A percentile compares a stretch with the other conserved stretches of the same genome.
Conservation (phyloP, 1,139 yeast genomes). For the Taiozyma sp. region DNA sequence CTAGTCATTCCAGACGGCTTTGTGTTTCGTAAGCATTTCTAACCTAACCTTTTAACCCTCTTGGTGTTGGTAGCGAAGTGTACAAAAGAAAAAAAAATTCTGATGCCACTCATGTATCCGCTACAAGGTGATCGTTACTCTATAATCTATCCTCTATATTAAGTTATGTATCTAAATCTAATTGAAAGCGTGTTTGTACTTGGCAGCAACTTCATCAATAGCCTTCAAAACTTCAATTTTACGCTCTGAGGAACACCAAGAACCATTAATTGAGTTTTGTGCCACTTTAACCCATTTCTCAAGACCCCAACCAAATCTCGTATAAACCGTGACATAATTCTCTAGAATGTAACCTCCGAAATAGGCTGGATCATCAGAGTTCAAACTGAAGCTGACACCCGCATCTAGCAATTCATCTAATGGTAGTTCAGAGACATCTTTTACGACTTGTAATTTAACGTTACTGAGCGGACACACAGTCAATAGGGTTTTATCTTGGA, state of each 20-base stretch:
- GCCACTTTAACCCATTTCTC: constrained; percentile 58
- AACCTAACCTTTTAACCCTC: no score
- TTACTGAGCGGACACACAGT: constrained; percentile 77
- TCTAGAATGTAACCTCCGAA: constrained; percentile 81
- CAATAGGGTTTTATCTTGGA: constrained; percentile 48
- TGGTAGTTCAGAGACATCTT: constrained; percentile 62
- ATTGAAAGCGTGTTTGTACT: constrained; percentile 29
- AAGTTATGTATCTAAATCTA: neutral
- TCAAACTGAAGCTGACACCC: constrained; percentile 68
- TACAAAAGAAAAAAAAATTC: no score
- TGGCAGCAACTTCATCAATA: constrained; percentile 44
- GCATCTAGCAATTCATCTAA: constrained; percentile 52
- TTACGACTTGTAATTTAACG: constrained; percentile 68
- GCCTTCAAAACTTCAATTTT: constrained; percentile 35
- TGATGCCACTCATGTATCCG: no score
- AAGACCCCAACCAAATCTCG: constrained; percentile 53
- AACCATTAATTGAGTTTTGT: constrained; percentile 58
- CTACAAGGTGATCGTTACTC: no score
- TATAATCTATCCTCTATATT: neutral
- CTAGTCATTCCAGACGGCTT: no score
- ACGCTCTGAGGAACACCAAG: constrained; percentile 62
- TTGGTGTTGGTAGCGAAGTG: no score
- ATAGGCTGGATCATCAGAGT: constrained; percentile 85
- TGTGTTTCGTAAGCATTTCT: no score
- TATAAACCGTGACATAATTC: constrained; percentile 63